Conservation (phyloP, 2,329 filamentous ascomycete species). For the Fusarium continuum region DNA sequence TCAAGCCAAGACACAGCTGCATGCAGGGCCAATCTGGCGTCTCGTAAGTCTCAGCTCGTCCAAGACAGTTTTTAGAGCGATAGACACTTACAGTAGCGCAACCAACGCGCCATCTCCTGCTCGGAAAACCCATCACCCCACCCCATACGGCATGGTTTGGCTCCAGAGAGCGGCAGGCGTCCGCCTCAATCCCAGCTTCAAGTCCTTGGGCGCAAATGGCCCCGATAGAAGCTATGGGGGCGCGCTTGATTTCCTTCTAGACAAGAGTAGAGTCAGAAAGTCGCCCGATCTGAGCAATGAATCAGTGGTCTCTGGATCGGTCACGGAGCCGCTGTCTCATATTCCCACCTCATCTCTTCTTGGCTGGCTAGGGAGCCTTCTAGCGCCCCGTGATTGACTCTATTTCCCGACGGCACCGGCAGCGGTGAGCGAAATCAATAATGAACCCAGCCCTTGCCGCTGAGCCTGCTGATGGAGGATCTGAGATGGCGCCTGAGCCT, state of each 20-base stretch:
- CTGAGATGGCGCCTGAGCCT: conserved; percentile 24
- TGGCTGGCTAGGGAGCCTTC: conserved; percentile 2
- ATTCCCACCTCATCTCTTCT: conserved; percentile 1
- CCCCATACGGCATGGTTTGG: conserved; percentile 9
- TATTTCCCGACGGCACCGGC: conserved; percentile 1
- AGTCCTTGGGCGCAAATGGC: background rate
- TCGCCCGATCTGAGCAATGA: conserved; percentile 7
- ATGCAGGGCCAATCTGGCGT: background rate
- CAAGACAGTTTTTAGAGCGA: background rate
- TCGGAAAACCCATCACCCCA: conserved; percentile 26
- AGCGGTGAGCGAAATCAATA: conserved; percentile 16
- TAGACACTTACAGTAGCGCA: background rate
- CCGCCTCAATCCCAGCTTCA: conserved; percentile 14
- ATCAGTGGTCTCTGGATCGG: conserved; percentile 21
- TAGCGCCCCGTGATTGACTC: conserved; percentile 16
- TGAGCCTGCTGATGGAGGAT: conserved; percentile 11
- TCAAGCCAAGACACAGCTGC: background rate
- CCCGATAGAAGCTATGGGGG: conserved; percentile 14
- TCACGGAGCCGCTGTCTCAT: conserved; percentile 31
- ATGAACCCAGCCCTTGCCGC: background rate
- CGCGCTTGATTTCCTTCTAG: conserved; percentile 23
- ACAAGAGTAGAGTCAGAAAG: background rate
- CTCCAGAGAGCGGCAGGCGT: conserved; percentile 21
- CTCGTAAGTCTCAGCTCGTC: conserved; percentile 2
- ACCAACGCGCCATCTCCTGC: conserved; percentile 1